Percentiles rank a stretch among this genome's conserved stretches.
Conservation (phyloP, 164 flowering plant species). For the Aristolochia contorta region DNA sequence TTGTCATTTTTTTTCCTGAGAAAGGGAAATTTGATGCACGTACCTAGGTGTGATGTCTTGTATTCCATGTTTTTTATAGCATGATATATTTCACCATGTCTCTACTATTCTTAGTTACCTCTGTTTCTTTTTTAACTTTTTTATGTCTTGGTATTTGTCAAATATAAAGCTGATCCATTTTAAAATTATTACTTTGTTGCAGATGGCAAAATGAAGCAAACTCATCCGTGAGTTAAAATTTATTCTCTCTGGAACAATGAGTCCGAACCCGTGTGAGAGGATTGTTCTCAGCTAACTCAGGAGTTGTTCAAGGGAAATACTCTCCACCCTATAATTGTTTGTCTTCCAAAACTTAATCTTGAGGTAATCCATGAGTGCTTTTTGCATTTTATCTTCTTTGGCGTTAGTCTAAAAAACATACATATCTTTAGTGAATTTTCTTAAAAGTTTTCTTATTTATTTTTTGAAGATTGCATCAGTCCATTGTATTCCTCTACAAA, state of each 20-base stretch:
- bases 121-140: not conserved
- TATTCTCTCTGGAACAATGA: slow-evolving; percentile 86
- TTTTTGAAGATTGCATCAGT: no score
- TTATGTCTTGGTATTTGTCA: not conserved
- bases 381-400: no score
- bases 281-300: slow-evolving; percentile 84
- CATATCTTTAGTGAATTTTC: no score
- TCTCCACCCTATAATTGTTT: slow-evolving; percentile 49
- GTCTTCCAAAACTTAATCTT: slow-evolving; percentile 77
- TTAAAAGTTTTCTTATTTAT: no score
- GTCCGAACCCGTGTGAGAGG: slow-evolving; percentile 82
- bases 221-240: slow-evolving; percentile 66
- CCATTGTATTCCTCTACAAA: no score
- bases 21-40: no score
- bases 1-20: no score
- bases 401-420: no score
- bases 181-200: slow-evolving; percentile 3
- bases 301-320: slow-evolving; percentile 83
- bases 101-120: not conserved
- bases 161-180: not conserved
- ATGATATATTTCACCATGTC: not conserved
- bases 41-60: no score
- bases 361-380: slow-evolving; percentile 41
- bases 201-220: slow-evolving; percentile 70
- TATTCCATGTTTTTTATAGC: no score